These are phyloP conservation scores for Leccinellum luteum DNA, from an alignment of 768 basidiomycete species.

Conservation along the genomic window DNA sequence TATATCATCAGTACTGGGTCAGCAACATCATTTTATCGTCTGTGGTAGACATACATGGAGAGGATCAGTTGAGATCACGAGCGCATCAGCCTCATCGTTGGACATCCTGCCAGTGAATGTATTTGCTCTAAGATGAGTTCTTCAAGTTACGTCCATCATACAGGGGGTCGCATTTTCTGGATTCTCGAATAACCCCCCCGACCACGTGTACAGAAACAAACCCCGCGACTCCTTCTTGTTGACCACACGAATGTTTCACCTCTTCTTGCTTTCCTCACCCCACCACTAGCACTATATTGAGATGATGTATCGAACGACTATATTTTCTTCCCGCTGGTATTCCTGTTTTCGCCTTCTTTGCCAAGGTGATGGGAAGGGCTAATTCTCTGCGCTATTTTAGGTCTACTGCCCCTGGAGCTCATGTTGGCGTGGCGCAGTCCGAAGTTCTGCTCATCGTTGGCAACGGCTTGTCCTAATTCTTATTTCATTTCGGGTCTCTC, in stretches of 20 bases:
- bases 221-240: too few species aligned
- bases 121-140: too few species aligned
- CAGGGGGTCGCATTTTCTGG: not conserved
- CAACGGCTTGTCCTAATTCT: not conserved
- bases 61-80: slow-evolving; percentile 61
- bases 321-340: not conserved
- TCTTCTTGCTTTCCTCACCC: too few species aligned
- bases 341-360: not conserved
- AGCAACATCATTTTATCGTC: not conserved
- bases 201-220: not conserved
- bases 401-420: not conserved
- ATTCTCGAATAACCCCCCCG: not conserved
- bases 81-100: slow-evolving; percentile 38
- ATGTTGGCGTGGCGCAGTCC: not conserved
- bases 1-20: slow-evolving; percentile 28
- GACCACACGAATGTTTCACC: too few species aligned
- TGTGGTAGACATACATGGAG: slow-evolving; percentile 47
- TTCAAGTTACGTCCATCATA: too few species aligned
- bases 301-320: too few species aligned
- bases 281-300: not conserved
- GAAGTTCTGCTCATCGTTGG: not conserved
- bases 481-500: too few species aligned
- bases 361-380: not conserved
- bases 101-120: slow-evolving; percentile 17
- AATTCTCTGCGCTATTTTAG: not conserved